Conservation (phyloP, 2,329 filamentous ascomycete genomes). For the Fusarium virguliforme region DNA sequence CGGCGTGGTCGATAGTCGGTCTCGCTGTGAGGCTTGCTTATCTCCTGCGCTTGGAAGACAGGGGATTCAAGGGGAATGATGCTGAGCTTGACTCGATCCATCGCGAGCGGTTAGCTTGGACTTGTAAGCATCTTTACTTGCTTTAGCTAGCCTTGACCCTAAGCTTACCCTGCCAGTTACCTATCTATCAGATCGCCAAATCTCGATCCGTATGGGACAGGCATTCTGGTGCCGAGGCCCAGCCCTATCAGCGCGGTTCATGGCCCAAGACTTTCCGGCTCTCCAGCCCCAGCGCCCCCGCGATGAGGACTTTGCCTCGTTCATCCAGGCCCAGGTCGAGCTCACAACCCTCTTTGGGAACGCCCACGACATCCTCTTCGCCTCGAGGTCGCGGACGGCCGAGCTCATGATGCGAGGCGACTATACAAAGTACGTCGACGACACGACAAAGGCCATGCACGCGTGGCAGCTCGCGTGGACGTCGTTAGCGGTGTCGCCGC, state of each 20-base stretch:
- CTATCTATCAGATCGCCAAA: constrained; percentile 9
- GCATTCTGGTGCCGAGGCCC: constrained; percentile 33
- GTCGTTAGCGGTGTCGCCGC: constrained; percentile 19
- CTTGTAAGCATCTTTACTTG: neutral
- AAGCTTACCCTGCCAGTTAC: neutral
- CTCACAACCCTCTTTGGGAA: constrained; percentile 30
- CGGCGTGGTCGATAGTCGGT: constrained; percentile 31
- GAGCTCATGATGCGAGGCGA: constrained; percentile 35
- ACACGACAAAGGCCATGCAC: constrained; percentile 26
- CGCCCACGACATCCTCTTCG: constrained; percentile 34
- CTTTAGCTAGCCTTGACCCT: no score
- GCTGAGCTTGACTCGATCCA: neutral
- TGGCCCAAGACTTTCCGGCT: constrained; percentile 28
- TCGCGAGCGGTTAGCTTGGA: constrained; percentile 1
- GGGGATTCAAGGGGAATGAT: constrained; percentile 4
- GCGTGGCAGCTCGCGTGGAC: constrained; percentile 30
- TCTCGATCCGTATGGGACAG: constrained; percentile 26
- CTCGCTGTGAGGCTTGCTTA: constrained; percentile 13
- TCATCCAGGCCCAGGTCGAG: constrained; percentile 31
- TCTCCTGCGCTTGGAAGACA: constrained; percentile 1
- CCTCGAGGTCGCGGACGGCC: constrained; percentile 24
- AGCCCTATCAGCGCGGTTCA: constrained; percentile 30
- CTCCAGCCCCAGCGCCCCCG: constrained; percentile 19
- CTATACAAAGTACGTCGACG: constrained; percentile 37
- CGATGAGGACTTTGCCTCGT: constrained; percentile 30